A percentile compares a stretch with the other conserved stretches of the same genome.
Conservation (phyloP, 768 basidiomycete genomes). For the Naematelia aurantialba region DNA sequence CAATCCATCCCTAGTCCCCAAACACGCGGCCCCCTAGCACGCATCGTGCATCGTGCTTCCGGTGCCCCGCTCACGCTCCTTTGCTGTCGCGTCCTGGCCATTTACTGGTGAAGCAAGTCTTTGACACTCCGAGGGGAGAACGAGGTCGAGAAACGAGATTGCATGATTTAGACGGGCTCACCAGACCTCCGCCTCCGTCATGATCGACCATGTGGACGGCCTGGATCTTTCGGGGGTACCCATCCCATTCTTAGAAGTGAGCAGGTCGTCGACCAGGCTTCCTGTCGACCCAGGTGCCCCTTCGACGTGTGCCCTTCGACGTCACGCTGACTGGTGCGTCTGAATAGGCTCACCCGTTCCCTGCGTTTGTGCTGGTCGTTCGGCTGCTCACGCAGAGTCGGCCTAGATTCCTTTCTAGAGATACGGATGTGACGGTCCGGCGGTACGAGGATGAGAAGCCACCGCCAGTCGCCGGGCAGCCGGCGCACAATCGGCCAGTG, state of each 20-base stretch:
- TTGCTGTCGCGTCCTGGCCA: too few relatives aligned
- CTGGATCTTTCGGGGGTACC: constrained; percentile 30
- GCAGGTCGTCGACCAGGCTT: neutral
- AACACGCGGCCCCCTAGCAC: too few relatives aligned
- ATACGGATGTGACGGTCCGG: constrained; percentile 39
- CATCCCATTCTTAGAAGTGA: constrained; percentile 36
- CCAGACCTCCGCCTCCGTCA: neutral
- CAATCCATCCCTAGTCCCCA: too few relatives aligned
- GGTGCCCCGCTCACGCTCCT: too few relatives aligned
- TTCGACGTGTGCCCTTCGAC: too few relatives aligned
- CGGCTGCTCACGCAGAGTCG: constrained; percentile 14
- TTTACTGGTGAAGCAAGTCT: too few relatives aligned
- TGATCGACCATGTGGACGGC: constrained; percentile 7
- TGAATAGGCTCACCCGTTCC: constrained; percentile 37
- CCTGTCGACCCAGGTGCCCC: too few relatives aligned
- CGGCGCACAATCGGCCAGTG: neutral
- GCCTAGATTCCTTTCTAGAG: constrained; percentile 26
- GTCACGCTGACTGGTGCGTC: neutral
- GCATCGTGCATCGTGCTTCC: too few relatives aligned
- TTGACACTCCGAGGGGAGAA: too few relatives aligned
- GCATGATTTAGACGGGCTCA: neutral
- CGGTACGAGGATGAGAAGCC: constrained; percentile 29
- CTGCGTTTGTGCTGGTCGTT: constrained; percentile 32
- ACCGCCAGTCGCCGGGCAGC: constrained; percentile 24
- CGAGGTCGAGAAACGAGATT: neutral